Evolutionary conservation across 345 rosid species (phyloP).

Genomic region (Camelina hispida): DNA sequence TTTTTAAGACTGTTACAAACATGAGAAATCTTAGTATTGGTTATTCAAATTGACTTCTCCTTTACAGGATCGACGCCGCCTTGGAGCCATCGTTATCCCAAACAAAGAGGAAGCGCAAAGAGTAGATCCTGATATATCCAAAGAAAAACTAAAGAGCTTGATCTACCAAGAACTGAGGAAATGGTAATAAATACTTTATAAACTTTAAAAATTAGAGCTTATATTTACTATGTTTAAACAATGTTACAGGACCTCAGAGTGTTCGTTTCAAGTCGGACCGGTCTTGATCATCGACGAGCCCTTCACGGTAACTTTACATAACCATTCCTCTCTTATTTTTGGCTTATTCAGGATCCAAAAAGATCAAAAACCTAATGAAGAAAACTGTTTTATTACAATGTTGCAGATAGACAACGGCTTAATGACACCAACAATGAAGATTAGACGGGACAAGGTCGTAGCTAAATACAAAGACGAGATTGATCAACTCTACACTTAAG

Average conservation of each 20-base stretch:
- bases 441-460: conserved; percentile 73
- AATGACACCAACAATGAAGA: conserved; percentile 98
- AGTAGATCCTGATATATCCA: conserved; percentile 54
- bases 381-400: conserved; percentile 12
- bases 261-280: conserved; percentile 79
- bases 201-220: neutral
- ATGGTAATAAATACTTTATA: conserved; percentile 51
- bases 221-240: conserved; percentile 2
- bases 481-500: conserved; percentile 59
- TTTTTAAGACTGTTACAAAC: neutral
- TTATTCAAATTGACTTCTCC: neutral
- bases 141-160: conserved; percentile 54
- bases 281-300: conserved; percentile 68
- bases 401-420: conserved; percentile 90
- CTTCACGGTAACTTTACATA: conserved; percentile 58
- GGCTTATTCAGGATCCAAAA: neutral
- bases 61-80: conserved; percentile 79
- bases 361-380: neutral
- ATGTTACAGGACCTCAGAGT: conserved; percentile 70
- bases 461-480: conserved; percentile 62
- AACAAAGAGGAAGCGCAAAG: conserved; percentile 77
- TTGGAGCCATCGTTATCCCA: conserved; percentile 85
- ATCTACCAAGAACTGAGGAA: conserved; percentile 61
- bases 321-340: conserved; percentile 1
- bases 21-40: neutral